Evolutionary conservation across 148 eudicot species (phyloP), one percentile per base, ranked within the genome.

Genomic region (Limonium bicolor): DNA sequence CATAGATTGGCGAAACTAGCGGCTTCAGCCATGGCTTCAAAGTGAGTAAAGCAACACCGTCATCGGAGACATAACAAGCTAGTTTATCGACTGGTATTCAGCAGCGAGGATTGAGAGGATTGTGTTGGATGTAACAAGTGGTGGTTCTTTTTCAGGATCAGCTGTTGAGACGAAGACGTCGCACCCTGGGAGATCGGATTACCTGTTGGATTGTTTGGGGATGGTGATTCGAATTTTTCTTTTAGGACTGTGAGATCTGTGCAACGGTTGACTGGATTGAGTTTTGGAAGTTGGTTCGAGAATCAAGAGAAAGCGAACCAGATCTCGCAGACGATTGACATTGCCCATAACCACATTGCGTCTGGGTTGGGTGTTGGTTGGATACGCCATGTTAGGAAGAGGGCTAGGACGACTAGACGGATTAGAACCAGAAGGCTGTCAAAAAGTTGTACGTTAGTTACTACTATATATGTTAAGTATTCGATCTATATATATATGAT

Each of bases 251-350:
- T 54, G 10, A 87, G 86, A 54, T 87, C 96, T 1, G 82, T 59
- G 8, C 72, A 79, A 0, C 96, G 94, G 55, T 82, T 87, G 13
- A 87, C 74, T 0, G 96, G 96, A 50, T 54, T 71, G 35, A 87
- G 69, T 57, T 87, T 87, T 1, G 96, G 96, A 20, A 88, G 90
- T 67, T 77, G 86, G 48, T 88, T 94, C 37, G 83, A 90, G n/a
- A 88, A 53, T 94, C 96, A 88, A 29, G 96, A 79, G 72, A 88
- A 83, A 0, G 94, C 80, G 27, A 88, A 88, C 96, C 96, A 88
- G 7, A 88, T 13, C 57, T 88, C 96, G 42, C 96, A 88, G 44
- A 88, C 53, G 19, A 88, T 60, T 8, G 96, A 88, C 90, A 88
- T 73, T 5, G 69, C 41, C 96, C 96, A 88, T 24, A 88, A 74